phyloP scores from a whole-genome alignment of 2,329 filamentous ascomycete species.

The Neobulgaria alba region DNA sequence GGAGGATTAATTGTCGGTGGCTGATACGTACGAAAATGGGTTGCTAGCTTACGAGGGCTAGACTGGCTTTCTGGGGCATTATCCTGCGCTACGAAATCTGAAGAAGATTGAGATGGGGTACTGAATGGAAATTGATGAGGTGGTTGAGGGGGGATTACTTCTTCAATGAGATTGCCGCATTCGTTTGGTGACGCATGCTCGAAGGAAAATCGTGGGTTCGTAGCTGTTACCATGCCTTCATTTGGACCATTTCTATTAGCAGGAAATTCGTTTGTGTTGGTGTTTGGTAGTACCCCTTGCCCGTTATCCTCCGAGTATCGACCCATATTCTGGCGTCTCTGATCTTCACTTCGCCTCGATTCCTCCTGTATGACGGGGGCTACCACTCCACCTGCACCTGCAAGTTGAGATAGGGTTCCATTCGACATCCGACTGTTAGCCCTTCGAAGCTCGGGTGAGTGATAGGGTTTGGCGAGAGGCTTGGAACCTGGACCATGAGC shows the following conservation, averaged over 20 bases:
- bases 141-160: constrained; percentile 11
- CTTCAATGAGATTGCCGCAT: constrained; percentile 9
- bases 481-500: constrained; percentile 63
- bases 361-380: constrained; percentile 27
- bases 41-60: constrained; percentile 1
- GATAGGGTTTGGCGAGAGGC: constrained; percentile 61
- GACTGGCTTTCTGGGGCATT: neutral
- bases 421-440: constrained; percentile 79
- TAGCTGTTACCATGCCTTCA: constrained; percentile 30
- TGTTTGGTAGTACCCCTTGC: constrained; percentile 32
- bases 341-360: constrained; percentile 15
- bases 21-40: constrained; percentile 14
- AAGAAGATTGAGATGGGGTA: constrained; percentile 4
- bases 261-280: constrained; percentile 27
- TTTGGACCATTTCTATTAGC: constrained; percentile 27
- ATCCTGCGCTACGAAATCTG: neutral
- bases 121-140: constrained; percentile 12
- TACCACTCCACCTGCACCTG: constrained; percentile 52
- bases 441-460: constrained; percentile 68
- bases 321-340: constrained; percentile 16
- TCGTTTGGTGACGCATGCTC: constrained; percentile 19
- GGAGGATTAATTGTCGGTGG: constrained; percentile 11
- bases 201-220: constrained; percentile 22
- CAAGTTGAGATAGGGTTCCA: constrained; percentile 72
- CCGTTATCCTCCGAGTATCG: constrained; percentile 27